These are phyloP conservation scores for Phytophthora podocarpi DNA, from an alignment of 352 stramenopile species.

Conservation along the genomic window DNA sequence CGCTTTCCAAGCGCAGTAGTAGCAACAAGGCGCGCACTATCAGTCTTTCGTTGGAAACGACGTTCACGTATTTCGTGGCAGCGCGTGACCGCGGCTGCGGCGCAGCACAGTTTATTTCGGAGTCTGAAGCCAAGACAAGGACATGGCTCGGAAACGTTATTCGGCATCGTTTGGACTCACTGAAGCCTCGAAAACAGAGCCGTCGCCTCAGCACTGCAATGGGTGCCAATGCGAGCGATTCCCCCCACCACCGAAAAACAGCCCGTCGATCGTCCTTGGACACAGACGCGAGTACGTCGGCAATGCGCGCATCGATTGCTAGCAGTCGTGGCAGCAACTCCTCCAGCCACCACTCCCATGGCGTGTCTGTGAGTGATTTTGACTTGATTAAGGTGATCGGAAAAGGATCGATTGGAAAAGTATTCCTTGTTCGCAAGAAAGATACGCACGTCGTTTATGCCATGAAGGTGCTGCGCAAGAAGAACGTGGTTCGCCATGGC, in stretches of 20 bases:
- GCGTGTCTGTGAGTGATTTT: constrained; percentile 85
- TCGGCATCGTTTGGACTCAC: constrained; percentile 63
- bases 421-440: constrained; percentile 87
- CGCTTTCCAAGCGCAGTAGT: constrained; percentile 48
- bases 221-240: constrained; percentile 36
- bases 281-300: constrained; percentile 41
- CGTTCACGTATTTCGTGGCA: constrained; percentile 75
- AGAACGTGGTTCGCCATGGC: constrained; percentile 92
- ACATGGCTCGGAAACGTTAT: constrained; percentile 73
- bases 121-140: constrained; percentile 59
- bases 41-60: constrained; percentile 68
- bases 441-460: constrained; percentile 93
- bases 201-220: constrained; percentile 50
- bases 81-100: constrained; percentile 58
- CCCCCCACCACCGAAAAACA: constrained; percentile 47
- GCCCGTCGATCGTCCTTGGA: constrained; percentile 48
- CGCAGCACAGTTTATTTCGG: constrained; percentile 62
- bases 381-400: constrained; percentile 86
- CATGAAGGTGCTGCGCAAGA: constrained; percentile 99
- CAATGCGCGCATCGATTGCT: constrained; percentile 62
- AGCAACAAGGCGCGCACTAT: constrained; percentile 84
- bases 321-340: constrained; percentile 44
- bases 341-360: constrained; percentile 29
- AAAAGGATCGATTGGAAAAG: constrained; percentile 89
- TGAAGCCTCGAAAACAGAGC: constrained; percentile 65